Evolutionary conservation across 2,329 filamentous ascomycete species (phyloP).

Genomic region (Akanthomyces dipterigenus): DNA sequence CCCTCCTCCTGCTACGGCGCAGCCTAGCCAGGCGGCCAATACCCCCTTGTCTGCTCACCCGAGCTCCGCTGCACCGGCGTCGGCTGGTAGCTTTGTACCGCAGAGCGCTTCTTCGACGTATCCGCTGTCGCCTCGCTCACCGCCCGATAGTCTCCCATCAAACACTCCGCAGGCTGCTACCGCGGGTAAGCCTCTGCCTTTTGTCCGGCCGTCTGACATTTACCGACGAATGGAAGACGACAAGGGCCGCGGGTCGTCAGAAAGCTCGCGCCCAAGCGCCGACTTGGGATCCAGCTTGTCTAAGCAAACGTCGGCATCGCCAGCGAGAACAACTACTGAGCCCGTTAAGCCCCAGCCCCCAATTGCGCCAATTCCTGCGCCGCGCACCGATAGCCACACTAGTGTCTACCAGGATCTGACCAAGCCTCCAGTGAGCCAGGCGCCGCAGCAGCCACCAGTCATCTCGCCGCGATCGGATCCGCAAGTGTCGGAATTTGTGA

Average conservation of each 20-base stretch:
- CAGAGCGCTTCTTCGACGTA: slow-evolving; percentile 8
- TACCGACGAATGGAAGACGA: slow-evolving; percentile 65
- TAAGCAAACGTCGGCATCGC: slow-evolving; percentile 17
- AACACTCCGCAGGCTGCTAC: background rate
- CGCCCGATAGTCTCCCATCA: slow-evolving; percentile 1
- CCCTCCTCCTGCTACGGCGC: background rate
- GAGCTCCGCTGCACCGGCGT: background rate
- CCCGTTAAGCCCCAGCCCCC: slow-evolving; percentile 11
- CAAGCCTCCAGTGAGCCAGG: background rate
- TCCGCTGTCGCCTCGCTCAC: slow-evolving; percentile 7
- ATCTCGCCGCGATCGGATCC: background rate
- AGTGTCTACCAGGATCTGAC: slow-evolving; percentile 2
- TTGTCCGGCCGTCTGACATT: slow-evolving; percentile 70
- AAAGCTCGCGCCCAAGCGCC: slow-evolving; percentile 49
- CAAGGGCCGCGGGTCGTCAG: slow-evolving; percentile 48
- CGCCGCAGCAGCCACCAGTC: background rate
- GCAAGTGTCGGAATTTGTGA: background rate
- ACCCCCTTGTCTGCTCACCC: background rate
- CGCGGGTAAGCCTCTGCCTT: slow-evolving; percentile 45
- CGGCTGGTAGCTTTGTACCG: background rate
- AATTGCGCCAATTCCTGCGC: slow-evolving; percentile 16
- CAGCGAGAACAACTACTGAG: slow-evolving; percentile 13
- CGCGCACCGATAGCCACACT: slow-evolving; percentile 19
- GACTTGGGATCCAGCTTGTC: slow-evolving; percentile 33
- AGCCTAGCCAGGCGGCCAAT: background rate